These are phyloP conservation scores for Sparassis latifolia DNA, from an alignment of 1,284 basidiomycete species.

Conservation along the genomic window DNA sequence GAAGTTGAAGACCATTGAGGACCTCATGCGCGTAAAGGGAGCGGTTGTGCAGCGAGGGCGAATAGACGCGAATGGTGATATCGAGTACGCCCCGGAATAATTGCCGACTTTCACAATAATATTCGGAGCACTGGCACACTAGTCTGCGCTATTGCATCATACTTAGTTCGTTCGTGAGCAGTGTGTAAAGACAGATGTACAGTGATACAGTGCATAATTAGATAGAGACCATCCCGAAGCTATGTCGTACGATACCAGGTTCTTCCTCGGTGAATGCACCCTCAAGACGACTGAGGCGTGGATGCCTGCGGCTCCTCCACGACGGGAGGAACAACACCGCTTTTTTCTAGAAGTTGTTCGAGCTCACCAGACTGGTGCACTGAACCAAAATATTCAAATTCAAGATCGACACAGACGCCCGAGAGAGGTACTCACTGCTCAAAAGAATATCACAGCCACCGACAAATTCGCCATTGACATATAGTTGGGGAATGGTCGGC, in stretches of 20 bases:
- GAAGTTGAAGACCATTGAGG: slow-evolving; percentile 73
- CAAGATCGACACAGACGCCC: background rate
- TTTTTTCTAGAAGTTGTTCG: slow-evolving; percentile 74
- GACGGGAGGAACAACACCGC: slow-evolving; percentile 52
- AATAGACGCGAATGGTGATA: slow-evolving; percentile 39
- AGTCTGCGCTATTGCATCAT: too few species aligned
- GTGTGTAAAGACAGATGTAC: slow-evolving; percentile 5
- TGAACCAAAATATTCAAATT: slow-evolving; percentile 21
- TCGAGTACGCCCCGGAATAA: slow-evolving; percentile 29
- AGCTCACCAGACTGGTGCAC: slow-evolving; percentile 98
- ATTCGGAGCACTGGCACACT: too few species aligned
- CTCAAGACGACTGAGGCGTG: slow-evolving; percentile 6
- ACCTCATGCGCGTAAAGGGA: slow-evolving; percentile 71
- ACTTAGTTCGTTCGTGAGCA: background rate
- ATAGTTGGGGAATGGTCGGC: slow-evolving; percentile 97
- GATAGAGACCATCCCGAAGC: background rate
- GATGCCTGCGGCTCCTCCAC: slow-evolving; percentile 13
- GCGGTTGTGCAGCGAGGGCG: slow-evolving; percentile 64
- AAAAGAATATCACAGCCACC: slow-evolving; percentile 96
- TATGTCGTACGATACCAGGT: too few species aligned
- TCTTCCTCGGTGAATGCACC: too few species aligned
- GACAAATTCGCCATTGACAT: slow-evolving; percentile 91
- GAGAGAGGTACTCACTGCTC: slow-evolving; percentile 59
- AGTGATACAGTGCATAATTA: slow-evolving; percentile 11
- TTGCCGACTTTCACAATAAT: background rate